These are phyloP conservation scores for Metschnikowia reukaufii DNA, from an alignment of 805 yeast genomes.

Conservation along the genomic window DNA sequence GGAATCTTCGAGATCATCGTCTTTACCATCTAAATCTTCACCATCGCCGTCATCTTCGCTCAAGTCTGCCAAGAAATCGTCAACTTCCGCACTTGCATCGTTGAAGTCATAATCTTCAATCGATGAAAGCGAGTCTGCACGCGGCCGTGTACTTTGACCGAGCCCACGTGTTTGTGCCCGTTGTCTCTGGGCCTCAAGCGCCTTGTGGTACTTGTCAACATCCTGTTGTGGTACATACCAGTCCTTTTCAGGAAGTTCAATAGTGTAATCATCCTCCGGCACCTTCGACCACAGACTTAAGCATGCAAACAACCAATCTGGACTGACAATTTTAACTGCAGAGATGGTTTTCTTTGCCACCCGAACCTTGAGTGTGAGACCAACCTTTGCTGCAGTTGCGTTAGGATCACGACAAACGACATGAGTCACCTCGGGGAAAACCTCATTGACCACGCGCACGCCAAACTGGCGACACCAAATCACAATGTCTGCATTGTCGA, in stretches of 20 bases:
- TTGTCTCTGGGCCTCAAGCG: conserved; percentile 25
- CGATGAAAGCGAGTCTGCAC: conserved; percentile 33
- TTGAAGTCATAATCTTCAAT: conserved; percentile 40
- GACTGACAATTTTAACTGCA: conserved; percentile 73
- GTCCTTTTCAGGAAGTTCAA: conserved; percentile 48
- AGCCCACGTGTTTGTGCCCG: conserved; percentile 13
- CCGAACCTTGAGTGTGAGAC: conserved; percentile 75
- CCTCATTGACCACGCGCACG: conserved; percentile 74
- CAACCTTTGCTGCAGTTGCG: conserved; percentile 23
- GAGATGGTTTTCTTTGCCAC: conserved; percentile 67
- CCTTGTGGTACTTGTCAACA: conserved; percentile 40
- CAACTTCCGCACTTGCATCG: conserved; percentile 46
- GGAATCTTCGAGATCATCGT: conserved; percentile 29
- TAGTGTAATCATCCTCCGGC: conserved; percentile 57
- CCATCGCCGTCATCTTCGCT: conserved; percentile 42
- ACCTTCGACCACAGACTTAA: conserved; percentile 74
- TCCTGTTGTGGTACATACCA: conserved; percentile 48
- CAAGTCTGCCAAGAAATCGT: conserved; percentile 48
- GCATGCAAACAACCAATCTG: conserved; percentile 91
- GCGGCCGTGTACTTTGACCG: conserved; percentile 26
- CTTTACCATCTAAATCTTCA: conserved; percentile 29
- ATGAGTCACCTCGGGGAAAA: conserved; percentile 74
- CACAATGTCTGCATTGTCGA: conserved; percentile 80
- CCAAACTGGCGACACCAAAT: conserved; percentile 93
- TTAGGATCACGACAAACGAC: conserved; percentile 73